Evolutionary conservation across 306 rosid species (phyloP), one percentile per base, ranked within the genome.

Genomic region (Dryas drummondii): DNA sequence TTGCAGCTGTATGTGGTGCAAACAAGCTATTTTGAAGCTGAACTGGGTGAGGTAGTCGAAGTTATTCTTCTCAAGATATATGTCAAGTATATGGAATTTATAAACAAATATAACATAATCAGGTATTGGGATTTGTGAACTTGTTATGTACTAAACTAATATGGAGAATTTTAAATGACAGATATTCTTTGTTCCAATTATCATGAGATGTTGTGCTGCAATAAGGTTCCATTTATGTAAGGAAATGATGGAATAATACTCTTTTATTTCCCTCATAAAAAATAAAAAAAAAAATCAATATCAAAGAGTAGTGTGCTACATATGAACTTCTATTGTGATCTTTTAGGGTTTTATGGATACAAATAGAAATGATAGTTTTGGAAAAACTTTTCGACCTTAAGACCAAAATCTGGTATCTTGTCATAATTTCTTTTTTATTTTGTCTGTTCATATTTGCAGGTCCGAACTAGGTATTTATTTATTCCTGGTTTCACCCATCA

Each of bases 401-500:
- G 9, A 14, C 54, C 9, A 19, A n/a, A 37, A 64, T 22, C 4
- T 2, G 15, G 68, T 50, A 47, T 68, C 73, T 68, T 49, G 54
- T 58, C 1, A 0, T 50, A 10, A 27, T 57, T 17, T 61, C 6
- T 54, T 16, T n/a, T 19, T 17, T 8, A 46, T 63, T 67, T 32
- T 32, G 37, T 72, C 13, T 62, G 2, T 68, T 60, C 59, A 62
- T 74, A 15, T 72, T 11, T 77, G 76, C 87, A 91, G 92, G 85
- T 89, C 54, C 70, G 76, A 73, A 79, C 75, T 78, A 81, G 81
- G 70, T 66, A 66, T 75, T 73, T 82, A 82, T 59, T 72, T 62
- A 66, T 78, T 82, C 70, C 80, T 16, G 67, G 75, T 75, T 77
- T 82, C 82, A 60, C 65, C 81, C 63, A 51, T 82, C 85, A 83